A percentile compares a stretch with the other conserved stretches of the same genome.
These are phyloP conservation scores for Colletotrichum coccodes DNA, from an alignment of 2,329 filamentous ascomycete genomes.

Conservation along the genomic window DNA sequence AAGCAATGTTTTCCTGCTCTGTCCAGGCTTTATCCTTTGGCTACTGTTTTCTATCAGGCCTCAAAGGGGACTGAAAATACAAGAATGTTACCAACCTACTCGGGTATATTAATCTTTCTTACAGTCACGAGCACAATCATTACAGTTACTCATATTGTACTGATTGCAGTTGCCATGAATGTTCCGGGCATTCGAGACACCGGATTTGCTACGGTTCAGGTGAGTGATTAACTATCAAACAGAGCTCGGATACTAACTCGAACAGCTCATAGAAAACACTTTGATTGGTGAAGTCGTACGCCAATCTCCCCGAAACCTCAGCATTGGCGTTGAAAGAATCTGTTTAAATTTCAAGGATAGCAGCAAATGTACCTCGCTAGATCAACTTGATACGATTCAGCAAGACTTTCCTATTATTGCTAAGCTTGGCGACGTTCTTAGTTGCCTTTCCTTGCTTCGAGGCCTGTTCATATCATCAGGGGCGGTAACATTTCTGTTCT, in stretches of 20 bases:
- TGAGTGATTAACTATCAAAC: too few species aligned
- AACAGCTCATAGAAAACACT: not conserved
- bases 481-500: not conserved
- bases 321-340: not conserved
- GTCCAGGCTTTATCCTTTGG: too few species aligned
- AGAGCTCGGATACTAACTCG: too few species aligned
- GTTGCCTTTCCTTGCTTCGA: not conserved
- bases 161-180: not conserved
- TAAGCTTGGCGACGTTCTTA: not conserved
- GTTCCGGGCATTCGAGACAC: not conserved
- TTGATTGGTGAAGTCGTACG: not conserved
- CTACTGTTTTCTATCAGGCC: too few species aligned
- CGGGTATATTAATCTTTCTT: not conserved
- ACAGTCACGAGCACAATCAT: not conserved
- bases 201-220: not conserved
- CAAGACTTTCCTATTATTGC: not conserved
- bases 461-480: not conserved
- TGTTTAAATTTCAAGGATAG: not conserved
- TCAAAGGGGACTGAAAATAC: not conserved
- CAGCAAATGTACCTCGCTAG: not conserved
- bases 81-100: not conserved
- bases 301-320: not conserved
- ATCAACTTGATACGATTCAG: not conserved
- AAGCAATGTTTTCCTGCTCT: too few species aligned
- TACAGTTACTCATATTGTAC: not conserved